Base-by-base conservation (phyloP, 192 early-diverging fungal species). In the Gigaspora rosea region DNA sequence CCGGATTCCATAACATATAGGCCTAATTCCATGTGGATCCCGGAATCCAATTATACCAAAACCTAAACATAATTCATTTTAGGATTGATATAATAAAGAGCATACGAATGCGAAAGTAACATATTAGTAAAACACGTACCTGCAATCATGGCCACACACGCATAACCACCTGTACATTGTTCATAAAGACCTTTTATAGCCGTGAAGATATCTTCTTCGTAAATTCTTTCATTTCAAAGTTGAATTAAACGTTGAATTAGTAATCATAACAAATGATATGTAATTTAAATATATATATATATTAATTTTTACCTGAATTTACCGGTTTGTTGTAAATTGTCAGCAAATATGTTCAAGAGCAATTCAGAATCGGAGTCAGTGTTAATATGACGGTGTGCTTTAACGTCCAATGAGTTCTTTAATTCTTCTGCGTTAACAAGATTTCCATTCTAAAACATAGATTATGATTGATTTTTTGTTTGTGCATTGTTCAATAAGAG, bases 321-420 rank as follows among this genome's bases (percentile, higher is more conserved):
- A 82, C 95, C 96, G 8, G 96, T 98, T 85, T 94, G 88, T 78
- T 99, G 97, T 78, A 99, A 87, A 86, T 99, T 91, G 85, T 97
- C 89, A 70, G 96, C 98, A 81, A 99, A 94, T 76, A 98, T 93
- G 86, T 99, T 99, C 54, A 99, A 89, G 77, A 98, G 87, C 56
- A 99, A 82, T 86, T 99, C 98, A 61, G 97, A 98, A 86, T 99
- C 98, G 6, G 98, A 99, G 79, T 98, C 96, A 12, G 98, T 99
- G 86, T 99, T 99, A 86, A 99, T 97, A 81, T 99, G 98, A 65
- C 98, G 93, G 86, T 99, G 98, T 47, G 97, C 96, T 65, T 95
- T 92, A 75, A 90, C 85, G 86, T 99, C 98, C 58, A 99, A 81
- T 74, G 94, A 98, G 35, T 89, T 85, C 76, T 91, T 89, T 75